Evolutionary conservation across 1,139 yeast species (phyloP), one percentile per base, ranked within the genome.

Genomic region (Geotrichum phurueaensis): DNA sequence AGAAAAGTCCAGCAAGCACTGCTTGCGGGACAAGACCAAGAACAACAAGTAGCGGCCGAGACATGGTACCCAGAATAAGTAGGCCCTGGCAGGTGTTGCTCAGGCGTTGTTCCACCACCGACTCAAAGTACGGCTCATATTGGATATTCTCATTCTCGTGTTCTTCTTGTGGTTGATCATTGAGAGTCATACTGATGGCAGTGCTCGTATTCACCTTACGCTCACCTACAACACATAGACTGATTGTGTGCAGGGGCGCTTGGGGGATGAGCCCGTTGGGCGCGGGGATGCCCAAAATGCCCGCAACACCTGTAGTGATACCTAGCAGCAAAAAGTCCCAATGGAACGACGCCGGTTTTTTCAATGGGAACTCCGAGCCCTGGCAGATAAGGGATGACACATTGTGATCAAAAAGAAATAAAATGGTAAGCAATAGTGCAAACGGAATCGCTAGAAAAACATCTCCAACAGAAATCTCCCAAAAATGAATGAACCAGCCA

Each of bases 261-360:
- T 94, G 99, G 0, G 99, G 99, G 51, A 94, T 92, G 48, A 94
- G 77, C 0, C 99, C 99, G 73, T 94, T 94, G 0, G 98, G 98
- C 1, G 97, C 91, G 0, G 98, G 99, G 1, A 94, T 79, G 0
- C 99, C 99, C 13, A 94, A 70, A 0, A 92, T 73, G 0, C 98
- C 98, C 2, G 96, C 80, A 1, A 92, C 71, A 0, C 96, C 96
- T 0, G 98, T 94, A 4, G 94, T 87, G 13, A 89, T 70, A 0
- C 98, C 98, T 45, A 94, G 77, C 43, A 94, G 76, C 53, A 88
- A 81, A 70, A 92, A 88, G 73, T 94, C 99, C 86, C 94, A 94
- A 74, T 94, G 98, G 73, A 94, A 94, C 0, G 95, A 79, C 0
- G 96, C 83, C 0, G 98, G 97, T 69, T 92, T 94, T 60, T 78